Evolutionary conservation across 1,139 yeast genomes (phyloP), one percentile per base, ranked within the genome.

Genomic region (Hanseniaspora uvarum): DNA sequence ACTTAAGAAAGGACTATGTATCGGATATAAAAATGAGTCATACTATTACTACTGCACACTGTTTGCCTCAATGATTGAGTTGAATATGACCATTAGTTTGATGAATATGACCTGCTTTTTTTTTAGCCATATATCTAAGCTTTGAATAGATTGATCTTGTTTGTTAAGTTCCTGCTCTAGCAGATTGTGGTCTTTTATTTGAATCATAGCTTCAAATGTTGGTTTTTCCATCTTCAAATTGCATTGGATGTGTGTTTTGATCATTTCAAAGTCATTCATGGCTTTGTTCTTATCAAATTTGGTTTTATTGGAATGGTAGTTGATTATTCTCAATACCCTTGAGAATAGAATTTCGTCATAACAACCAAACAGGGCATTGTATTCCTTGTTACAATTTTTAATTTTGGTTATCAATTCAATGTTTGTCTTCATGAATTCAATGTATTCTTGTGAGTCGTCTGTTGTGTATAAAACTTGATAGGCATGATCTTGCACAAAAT

Each of bases 331-430:
- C 19, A 45, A 5, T 4, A 49, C 30, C 5, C 12, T 24, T 1
- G 28, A 19, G 33, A 48, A 44, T 4, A 47, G 7, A 14, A 26
- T 12, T 5, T 24, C 16, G n/a, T 53, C 53, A 18, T 38, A 37
- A 10, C 39, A 31, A 7, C 47, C 39, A 26, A 31, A 48, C 26
- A 53, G 21, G 18, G 46, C 48, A 11, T 43, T 36, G 16, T 50
- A 48, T 4, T 14, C 19, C 3, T 30, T 44, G 12, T 44, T 38
- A 14, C 40, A 53, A 16, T 38, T 36, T 16, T 45, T 44, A 2
- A 45, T 44, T 30, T 48, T 48, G 19, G 30, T 33, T 6, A 44
- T 24, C 34, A 48, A n/a, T 23, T 49, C 45, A 19, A 53, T 44
- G 21, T 46, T 34, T 4, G 30, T 16, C 23, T 36, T 48, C 28